Evolutionary conservation across 2,329 filamentous ascomycete species (phyloP), one percentile per base, ranked within the genome.

Genomic region (Chalaropsis ovoidea): DNA sequence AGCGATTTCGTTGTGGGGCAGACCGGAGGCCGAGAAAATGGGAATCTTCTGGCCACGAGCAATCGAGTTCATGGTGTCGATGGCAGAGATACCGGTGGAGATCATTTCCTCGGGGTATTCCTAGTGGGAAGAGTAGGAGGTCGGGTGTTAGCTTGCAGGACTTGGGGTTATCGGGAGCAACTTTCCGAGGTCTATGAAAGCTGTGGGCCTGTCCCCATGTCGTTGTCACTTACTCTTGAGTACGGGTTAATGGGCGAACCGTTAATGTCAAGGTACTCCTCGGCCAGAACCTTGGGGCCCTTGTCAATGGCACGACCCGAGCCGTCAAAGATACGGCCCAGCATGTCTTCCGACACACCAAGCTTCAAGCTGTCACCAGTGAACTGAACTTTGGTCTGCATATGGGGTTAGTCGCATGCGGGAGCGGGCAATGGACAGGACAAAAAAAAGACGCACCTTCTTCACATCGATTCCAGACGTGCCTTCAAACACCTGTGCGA

Each of bases 71-170:
- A 97, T 97, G 68, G 92, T 96, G 75, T 97, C 93, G 73, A 99
- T 97, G 74, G 94, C 92, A 69, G 93, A 97, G 77, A 99, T 99
- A 86, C 94, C 94, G 61, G 94, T 99, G 43, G 93, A 94, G 73
- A 99, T 97, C 93, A 99, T 99, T 79, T 99, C 95, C 80, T 99
- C 94, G 73, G 94, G 94, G 75, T 99, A 99, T 71, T 96, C 90
- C 90, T 95, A 69, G 27, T 10, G 54, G 31, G 6, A 52, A 27
- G 5, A 52, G 68, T 2, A 27, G 11, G 49, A 8, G 19, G 10
- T 42, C 6, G 15, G 58, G 11, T 54, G 54, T 15, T 19, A 47
- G 13, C 13, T 35, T 65, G 45, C 41, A 63, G 41, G 27, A 19
- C 19, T 15, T 49, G 24, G 24, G 62, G n/a, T 11, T 17, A n/a